Percentiles rank a stretch among this genome's conserved stretches.
These are phyloP conservation scores for Adenanthera pavonina DNA, from an alignment of 306 rosid genomes.

Conservation along the genomic window DNA sequence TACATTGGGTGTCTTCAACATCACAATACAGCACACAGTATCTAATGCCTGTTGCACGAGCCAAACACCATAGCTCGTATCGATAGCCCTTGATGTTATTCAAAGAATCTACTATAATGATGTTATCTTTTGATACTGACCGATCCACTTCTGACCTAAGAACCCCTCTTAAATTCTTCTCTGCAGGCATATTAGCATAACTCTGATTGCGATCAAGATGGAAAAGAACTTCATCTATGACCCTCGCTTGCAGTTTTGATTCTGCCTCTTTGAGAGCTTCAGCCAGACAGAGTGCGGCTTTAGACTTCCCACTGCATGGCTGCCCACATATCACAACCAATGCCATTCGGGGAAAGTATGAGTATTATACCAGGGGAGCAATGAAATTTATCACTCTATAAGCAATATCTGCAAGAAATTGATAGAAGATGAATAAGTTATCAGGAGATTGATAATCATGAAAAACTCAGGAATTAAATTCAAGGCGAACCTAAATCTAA, in stretches of 20 bases:
- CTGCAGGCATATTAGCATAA: slow-evolving; percentile 84
- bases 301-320: slow-evolving; percentile 86
- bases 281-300: slow-evolving; percentile 59
- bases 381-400: slow-evolving; percentile 15
- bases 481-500: background rate
- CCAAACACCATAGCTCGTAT: slow-evolving; percentile 96
- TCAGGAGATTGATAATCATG: background rate
- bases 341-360: slow-evolving; percentile 59
- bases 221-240: slow-evolving; percentile 74
- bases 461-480: background rate
- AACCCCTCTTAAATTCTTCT: slow-evolving; percentile 93
- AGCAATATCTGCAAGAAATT: slow-evolving; percentile 36
- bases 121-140: slow-evolving; percentile 70
- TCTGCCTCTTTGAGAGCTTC: slow-evolving; percentile 77
- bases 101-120: slow-evolving; percentile 83
- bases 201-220: slow-evolving; percentile 87
- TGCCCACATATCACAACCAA: slow-evolving; percentile 94
- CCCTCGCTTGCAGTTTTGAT: slow-evolving; percentile 55
- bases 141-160: slow-evolving; percentile 93
- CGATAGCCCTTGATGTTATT: slow-evolving; percentile 93
- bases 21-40: slow-evolving; percentile 84
- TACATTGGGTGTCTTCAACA: slow-evolving; percentile 68
- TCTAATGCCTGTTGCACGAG: slow-evolving; percentile 84
- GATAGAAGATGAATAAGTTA: background rate
- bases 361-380: background rate